These are phyloP conservation scores for Malassezia brasiliensis DNA, from an alignment of 1,284 basidiomycete species.

Conservation along the genomic window DNA sequence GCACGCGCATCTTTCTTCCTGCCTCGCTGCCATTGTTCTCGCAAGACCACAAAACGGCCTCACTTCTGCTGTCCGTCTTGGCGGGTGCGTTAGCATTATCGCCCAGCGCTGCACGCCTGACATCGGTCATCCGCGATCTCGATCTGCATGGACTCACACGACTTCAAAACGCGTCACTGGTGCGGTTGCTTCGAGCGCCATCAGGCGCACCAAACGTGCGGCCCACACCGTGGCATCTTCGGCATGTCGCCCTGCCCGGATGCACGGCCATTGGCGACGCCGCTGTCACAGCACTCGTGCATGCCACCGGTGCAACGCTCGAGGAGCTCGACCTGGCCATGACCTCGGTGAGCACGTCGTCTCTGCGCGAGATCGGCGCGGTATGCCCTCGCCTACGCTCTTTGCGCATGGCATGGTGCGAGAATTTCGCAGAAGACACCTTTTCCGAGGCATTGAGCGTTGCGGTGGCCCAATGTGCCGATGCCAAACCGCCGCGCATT, in stretches of 20 bases:
- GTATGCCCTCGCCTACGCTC: background rate
- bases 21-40: conserved; percentile 18
- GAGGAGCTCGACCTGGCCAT: conserved; percentile 13
- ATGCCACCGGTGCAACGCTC: conserved; percentile 1
- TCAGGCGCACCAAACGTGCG: background rate
- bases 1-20: conserved; percentile 14
- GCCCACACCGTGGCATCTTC: conserved; percentile 3
- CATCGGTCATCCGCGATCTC: background rate
- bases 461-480: background rate
- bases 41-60: conserved; percentile 12
- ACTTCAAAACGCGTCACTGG: conserved; percentile 1
- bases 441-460: conserved; percentile 4
- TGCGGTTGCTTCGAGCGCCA: conserved; percentile 11
- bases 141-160: conserved; percentile 17
- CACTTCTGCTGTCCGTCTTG: conserved; percentile 12
- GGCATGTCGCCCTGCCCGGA: conserved; percentile 9
- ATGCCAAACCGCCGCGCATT: conserved; percentile 2
- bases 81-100: conserved; percentile 7
- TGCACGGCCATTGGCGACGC: conserved; percentile 12
- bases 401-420: conserved; percentile 12
- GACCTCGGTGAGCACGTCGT: conserved; percentile 2
- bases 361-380: background rate
- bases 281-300: background rate
- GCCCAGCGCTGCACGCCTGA: background rate
- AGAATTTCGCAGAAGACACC: conserved; percentile 6